These are phyloP conservation scores for Porodaedalea pini DNA, from an alignment of 1,284 basidiomycete genomes.

Conservation along the genomic window DNA sequence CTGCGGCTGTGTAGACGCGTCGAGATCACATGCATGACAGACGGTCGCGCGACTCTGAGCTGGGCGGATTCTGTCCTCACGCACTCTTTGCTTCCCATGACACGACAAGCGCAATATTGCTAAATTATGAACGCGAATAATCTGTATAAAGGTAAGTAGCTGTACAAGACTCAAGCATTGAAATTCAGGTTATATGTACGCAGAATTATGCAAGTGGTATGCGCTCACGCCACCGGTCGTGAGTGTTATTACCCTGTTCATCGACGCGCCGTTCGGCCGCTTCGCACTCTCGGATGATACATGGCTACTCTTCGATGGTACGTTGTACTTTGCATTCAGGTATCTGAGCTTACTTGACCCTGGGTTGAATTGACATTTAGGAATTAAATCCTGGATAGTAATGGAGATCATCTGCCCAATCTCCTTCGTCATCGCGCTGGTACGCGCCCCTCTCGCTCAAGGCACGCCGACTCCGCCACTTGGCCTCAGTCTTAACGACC, in stretches of 20 bases:
- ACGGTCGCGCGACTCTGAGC: not conserved
- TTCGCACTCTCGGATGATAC: conserved; percentile 53
- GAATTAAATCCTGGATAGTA: conserved; percentile 68
- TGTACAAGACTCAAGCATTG: not conserved
- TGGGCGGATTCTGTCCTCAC: not conserved
- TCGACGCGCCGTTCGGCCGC: conserved; percentile 75
- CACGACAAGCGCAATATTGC: not conserved
- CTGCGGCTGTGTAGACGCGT: not conserved
- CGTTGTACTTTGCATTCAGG: conserved; percentile 18
- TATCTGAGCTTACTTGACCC: not conserved
- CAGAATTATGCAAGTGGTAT: conserved; percentile 35
- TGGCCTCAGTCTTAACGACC: conserved; percentile 24
- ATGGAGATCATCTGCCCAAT: conserved; percentile 85
- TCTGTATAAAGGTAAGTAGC: not conserved
- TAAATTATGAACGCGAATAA: not conserved
- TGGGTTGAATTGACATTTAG: conserved; percentile 23
- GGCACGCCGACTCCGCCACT: conserved; percentile 20
- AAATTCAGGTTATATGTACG: not conserved
- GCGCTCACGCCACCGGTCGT: conserved; percentile 29
- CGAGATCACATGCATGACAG: not conserved
- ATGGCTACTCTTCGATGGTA: conserved; percentile 54
- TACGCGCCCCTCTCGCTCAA: conserved; percentile 43
- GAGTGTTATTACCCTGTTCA: conserved; percentile 36
- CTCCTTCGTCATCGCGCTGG: conserved; percentile 49
- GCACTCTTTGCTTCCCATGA: not conserved